Evolutionary conservation across 2,329 filamentous ascomycete genomes (phyloP).

Genomic region (Ilyonectria mors-panacis): DNA sequence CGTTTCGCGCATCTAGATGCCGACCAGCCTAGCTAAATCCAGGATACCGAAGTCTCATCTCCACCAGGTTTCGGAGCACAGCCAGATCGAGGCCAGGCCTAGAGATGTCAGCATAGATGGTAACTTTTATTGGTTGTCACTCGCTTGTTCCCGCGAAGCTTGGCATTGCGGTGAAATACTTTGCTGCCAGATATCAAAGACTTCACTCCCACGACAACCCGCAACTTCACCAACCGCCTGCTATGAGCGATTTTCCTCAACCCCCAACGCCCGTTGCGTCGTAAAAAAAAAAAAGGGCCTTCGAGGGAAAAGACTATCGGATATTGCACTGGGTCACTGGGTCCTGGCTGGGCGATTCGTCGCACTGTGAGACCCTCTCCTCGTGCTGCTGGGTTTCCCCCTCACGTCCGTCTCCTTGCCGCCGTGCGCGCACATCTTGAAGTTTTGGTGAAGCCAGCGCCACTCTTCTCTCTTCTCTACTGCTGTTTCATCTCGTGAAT

Average conservation of each 20-base stretch:
- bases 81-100: slow-evolving; percentile 9
- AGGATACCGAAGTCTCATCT: slow-evolving; percentile 28
- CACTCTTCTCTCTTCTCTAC: neutral
- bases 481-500: slow-evolving; percentile 11
- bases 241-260: slow-evolving; percentile 39
- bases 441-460: neutral
- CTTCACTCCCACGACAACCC: slow-evolving; percentile 30
- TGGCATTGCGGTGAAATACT: slow-evolving; percentile 31
- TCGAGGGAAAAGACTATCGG: slow-evolving; percentile 13
- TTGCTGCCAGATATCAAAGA: slow-evolving; percentile 31
- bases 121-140: slow-evolving; percentile 38
- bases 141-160: slow-evolving; percentile 38
- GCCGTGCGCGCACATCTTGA: slow-evolving; percentile 22
- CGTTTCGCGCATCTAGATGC: slow-evolving; percentile 17
- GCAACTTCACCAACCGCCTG: slow-evolving; percentile 27
- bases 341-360: neutral
- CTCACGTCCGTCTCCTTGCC: slow-evolving; percentile 11
- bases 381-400: slow-evolving; percentile 14
- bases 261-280: slow-evolving; percentile 30
- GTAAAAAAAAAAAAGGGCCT: slow-evolving; percentile 7
- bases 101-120: slow-evolving; percentile 27
- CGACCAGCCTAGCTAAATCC: slow-evolving; percentile 30
- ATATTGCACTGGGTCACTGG: slow-evolving; percentile 32
- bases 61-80: slow-evolving; percentile 20
- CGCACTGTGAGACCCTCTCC: slow-evolving; percentile 28